Conservation (phyloP, 129 eudicot species). For the Lonicera japonica region DNA sequence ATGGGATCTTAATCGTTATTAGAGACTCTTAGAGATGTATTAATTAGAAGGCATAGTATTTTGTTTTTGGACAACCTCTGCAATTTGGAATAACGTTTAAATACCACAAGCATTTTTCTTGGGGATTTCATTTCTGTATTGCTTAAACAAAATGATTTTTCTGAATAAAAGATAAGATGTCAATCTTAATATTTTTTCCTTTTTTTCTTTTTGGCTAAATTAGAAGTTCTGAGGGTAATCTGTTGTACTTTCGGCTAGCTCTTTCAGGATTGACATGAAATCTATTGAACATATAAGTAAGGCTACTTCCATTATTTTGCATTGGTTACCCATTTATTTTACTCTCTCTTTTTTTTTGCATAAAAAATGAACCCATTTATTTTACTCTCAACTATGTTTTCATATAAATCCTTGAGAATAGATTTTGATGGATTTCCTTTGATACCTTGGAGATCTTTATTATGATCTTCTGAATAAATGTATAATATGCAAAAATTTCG, state of each 20-base stretch:
- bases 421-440: neutral
- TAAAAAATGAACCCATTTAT: no score
- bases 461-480: neutral
- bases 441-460: neutral
- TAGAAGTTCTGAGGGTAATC: no score
- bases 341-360: no score
- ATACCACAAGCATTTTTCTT: neutral
- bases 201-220: no score
- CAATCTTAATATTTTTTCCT: no score
- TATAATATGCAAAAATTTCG: neutral
- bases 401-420: neutral
- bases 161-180: no score
- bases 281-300: slow-evolving; percentile 10
- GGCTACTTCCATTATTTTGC: neutral
- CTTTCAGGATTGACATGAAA: slow-evolving; percentile 23
- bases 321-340: neutral
- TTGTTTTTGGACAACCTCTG: neutral
- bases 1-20: neutral
- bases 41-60: neutral
- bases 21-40: neutral
- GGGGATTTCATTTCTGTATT: neutral
- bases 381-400: neutral
- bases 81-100: neutral
- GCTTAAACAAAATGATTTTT: neutral
- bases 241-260: neutral